Conservation (phyloP, 345 rosid genomes). For the Aurinia saxatilis region DNA sequence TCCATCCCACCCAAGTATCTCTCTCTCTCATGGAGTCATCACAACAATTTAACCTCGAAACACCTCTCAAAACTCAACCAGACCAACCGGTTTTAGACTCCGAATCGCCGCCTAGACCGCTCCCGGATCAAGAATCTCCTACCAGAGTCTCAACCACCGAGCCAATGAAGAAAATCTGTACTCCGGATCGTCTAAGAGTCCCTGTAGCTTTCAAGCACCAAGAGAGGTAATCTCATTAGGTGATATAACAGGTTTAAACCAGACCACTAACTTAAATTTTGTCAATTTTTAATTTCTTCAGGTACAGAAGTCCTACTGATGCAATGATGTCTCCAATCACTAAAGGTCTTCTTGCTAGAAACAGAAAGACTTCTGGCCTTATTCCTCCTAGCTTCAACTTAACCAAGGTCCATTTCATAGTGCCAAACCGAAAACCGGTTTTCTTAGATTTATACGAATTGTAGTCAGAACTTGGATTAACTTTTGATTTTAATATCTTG, state of each 20-base stretch:
- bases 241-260: neutral
- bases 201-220: constrained; percentile 72
- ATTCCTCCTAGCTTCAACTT: constrained; percentile 58
- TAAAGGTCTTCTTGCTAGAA: constrained; percentile 73
- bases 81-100: constrained; percentile 14
- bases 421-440: neutral
- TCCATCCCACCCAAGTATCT: constrained; percentile 21
- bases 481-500: neutral
- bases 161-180: constrained; percentile 37
- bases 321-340: constrained; percentile 79
- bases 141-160: constrained; percentile 30
- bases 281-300: neutral
- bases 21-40: constrained; percentile 33
- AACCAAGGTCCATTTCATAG: constrained; percentile 32
- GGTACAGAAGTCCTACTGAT: constrained; percentile 87
- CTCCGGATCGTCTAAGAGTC: constrained; percentile 63
- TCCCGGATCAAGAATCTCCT: constrained; percentile 19
- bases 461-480: neutral
- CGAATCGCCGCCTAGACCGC: constrained; percentile 14
- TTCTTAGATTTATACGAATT: neutral
- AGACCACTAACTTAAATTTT: neutral
- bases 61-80: constrained; percentile 16
- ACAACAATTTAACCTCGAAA: constrained; percentile 17
- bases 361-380: constrained; percentile 45
- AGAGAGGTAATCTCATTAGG: constrained; percentile 40